phyloP scores from a whole-genome alignment of 495 filamentous ascomycete genomes.

The Penicillium pancosmium region DNA sequence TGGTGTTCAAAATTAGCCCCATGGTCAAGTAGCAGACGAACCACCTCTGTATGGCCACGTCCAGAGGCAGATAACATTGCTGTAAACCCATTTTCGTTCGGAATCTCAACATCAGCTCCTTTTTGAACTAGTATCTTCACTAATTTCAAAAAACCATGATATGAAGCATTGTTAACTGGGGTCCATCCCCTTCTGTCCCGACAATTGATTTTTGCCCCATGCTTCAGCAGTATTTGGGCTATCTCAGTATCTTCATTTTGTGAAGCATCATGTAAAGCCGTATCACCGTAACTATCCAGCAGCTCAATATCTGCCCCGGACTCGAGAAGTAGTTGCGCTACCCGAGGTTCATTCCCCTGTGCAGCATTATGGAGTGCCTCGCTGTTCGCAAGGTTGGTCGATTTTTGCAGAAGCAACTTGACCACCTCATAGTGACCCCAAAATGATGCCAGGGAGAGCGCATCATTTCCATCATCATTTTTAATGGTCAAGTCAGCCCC shows the following conservation, averaged over 20 bases:
- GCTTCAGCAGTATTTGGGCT: not conserved
- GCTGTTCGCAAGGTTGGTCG: not conserved
- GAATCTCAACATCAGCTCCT: too few species aligned
- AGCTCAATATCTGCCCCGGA: not conserved
- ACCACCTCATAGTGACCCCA: constrained; percentile 3
- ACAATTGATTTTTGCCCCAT: not conserved
- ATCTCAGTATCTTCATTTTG: not conserved
- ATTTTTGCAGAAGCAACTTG: constrained; percentile 3
- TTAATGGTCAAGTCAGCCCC: too few species aligned
- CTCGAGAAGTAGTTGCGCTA: not conserved
- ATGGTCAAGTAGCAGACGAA: too few species aligned
- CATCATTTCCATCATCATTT: too few species aligned
- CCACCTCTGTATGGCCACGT: too few species aligned
- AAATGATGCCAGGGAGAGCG: not conserved
- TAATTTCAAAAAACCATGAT: too few species aligned
- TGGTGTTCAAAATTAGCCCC: too few species aligned
- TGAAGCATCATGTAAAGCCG: not conserved
- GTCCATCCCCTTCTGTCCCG: too few species aligned
- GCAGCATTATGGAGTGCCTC: not conserved
- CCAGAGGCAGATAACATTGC: too few species aligned
- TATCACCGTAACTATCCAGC: not conserved
- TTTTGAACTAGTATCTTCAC: too few species aligned
- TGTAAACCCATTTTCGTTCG: too few species aligned
- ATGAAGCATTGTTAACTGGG: too few species aligned
- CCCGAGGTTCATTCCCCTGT: not conserved